Conservation (phyloP, 2,329 filamentous ascomycete species). For the Podosphaera fusca region DNA sequence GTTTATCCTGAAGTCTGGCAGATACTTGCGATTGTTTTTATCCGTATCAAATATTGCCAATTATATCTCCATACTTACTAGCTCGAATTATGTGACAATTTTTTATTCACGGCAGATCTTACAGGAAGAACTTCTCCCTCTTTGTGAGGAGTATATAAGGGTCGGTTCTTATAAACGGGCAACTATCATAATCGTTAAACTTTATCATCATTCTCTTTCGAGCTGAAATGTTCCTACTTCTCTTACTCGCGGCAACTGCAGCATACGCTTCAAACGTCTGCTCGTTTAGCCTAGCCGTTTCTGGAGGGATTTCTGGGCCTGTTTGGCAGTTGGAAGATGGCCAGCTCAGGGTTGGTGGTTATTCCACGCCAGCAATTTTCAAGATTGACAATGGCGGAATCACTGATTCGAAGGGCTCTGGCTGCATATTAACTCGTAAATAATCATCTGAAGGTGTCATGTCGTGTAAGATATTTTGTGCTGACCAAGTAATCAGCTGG, state of each 20-base stretch:
- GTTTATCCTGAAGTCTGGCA: too few relatives aligned
- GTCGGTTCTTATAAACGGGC: too few relatives aligned
- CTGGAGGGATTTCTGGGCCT: slow-evolving; percentile 24
- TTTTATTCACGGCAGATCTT: too few relatives aligned
- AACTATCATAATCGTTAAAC: too few relatives aligned
- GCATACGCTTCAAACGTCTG: slow-evolving; percentile 14
- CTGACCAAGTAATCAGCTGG: slow-evolving; percentile 1
- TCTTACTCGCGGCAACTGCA: background rate
- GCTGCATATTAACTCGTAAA: slow-evolving; percentile 38
- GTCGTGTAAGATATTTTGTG: background rate
- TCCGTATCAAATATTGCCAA: too few relatives aligned
- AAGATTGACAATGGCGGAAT: slow-evolving; percentile 31
- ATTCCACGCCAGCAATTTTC: slow-evolving; percentile 19
- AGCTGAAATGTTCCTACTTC: background rate
- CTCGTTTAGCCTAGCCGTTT: slow-evolving; percentile 28
- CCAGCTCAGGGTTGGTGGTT: slow-evolving; percentile 33
- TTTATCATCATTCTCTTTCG: background rate
- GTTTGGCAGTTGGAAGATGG: slow-evolving; percentile 38
- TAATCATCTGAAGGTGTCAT: background rate
- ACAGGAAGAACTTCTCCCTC: too few relatives aligned
- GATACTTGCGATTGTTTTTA: too few relatives aligned
- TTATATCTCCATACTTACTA: too few relatives aligned
- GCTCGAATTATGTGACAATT: too few relatives aligned
- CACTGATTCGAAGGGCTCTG: slow-evolving; percentile 29
- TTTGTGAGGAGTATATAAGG: too few relatives aligned